Evolutionary conservation across 139 green algal species (phyloP), one percentile per base, ranked within the genome.

Genomic region (Diplosphaera chodatii): DNA sequence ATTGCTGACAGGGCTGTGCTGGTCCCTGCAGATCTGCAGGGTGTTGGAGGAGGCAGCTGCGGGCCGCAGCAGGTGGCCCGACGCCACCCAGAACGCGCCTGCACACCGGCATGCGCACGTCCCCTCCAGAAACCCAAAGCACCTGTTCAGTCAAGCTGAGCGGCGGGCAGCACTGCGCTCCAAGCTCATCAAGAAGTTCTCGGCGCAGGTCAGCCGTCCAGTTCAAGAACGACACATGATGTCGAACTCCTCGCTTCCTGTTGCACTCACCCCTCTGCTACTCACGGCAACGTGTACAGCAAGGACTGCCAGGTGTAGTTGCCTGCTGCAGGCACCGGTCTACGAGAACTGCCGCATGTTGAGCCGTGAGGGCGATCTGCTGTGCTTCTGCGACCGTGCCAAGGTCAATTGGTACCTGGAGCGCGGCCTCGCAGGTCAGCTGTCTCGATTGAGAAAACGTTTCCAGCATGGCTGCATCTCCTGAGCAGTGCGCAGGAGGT

Each of bases 271-370:
- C 13, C 10, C 8, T 13, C 37, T 48, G 37, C 37, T 48, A 21
- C 13, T 8, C 8, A 48, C 13, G 10, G 37, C n/a, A n/a, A n/a
- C n/a, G n/a, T n/a, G 37, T 48, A 8, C 37, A 48, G 37, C 37
- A 13, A 48, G 10, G 37, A 8, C 37, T 21, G 10, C 13, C 10
- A 8, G 8, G 3, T 48, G 37, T 10, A 20, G 8, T 48, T 48
- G 37, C 37, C 37, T 20, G 10, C 16, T 59, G 48, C 48, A 92
- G 72, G 66, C 33, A 0, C 75, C 78, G 70, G 89, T 92, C 27
- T 96, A 96, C 66, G 80, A 91, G 30, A 93, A 94, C 78, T 93
- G 87, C 79, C 70, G 78, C 32, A 93, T 96, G 83, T 74, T 92
- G 66, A 85, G 78, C 20, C 62, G 66, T 8, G 80, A 82, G 2